Evolutionary conservation across 495 filamentous ascomycete species (phyloP).

Genomic region (Hypomontagnella monticulosa): DNA sequence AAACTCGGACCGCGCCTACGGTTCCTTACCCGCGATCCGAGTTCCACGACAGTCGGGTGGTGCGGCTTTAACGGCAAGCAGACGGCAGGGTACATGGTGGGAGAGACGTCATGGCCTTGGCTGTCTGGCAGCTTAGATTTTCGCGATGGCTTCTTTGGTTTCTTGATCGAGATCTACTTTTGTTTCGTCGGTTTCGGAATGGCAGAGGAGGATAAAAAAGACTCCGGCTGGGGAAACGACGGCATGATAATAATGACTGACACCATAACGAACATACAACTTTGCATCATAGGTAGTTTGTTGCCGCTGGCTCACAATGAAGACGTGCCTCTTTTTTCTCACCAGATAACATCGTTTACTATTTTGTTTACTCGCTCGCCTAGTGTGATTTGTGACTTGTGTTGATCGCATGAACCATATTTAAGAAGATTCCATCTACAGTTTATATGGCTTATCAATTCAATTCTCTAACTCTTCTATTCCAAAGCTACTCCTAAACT

Average conservation of each 20-base stretch:
- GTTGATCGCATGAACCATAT: neutral
- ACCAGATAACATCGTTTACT: neutral
- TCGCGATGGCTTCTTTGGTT: neutral
- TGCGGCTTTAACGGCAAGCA: slow-evolving; percentile 28
- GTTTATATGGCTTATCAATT: slow-evolving; percentile 3
- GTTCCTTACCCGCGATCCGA: slow-evolving; percentile 8
- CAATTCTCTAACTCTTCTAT: slow-evolving; percentile 28
- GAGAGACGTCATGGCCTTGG: slow-evolving; percentile 59
- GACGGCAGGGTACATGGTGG: slow-evolving; percentile 53
- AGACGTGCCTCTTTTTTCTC: slow-evolving; percentile 19
- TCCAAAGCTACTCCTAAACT: slow-evolving; percentile 21
- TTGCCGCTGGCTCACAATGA: slow-evolving; percentile 22
- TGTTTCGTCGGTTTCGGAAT: slow-evolving; percentile 4
- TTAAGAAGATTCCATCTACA: slow-evolving; percentile 1
- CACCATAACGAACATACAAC: neutral
- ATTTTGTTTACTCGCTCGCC: neutral
- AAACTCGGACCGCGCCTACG: slow-evolving; percentile 49
- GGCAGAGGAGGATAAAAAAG: neutral
- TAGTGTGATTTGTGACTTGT: neutral
- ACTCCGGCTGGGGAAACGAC: neutral
- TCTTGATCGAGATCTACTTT: neutral
- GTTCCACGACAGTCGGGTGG: slow-evolving; percentile 62
- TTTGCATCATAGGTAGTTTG: slow-evolving; percentile 11
- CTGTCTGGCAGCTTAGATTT: slow-evolving; percentile 26
- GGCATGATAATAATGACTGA: slow-evolving; percentile 19